Percentiles rank a stretch among this genome's conserved stretches.
Conservation (phyloP, 2,329 filamentous ascomycete species). For the Penicillium vulpinum region DNA sequence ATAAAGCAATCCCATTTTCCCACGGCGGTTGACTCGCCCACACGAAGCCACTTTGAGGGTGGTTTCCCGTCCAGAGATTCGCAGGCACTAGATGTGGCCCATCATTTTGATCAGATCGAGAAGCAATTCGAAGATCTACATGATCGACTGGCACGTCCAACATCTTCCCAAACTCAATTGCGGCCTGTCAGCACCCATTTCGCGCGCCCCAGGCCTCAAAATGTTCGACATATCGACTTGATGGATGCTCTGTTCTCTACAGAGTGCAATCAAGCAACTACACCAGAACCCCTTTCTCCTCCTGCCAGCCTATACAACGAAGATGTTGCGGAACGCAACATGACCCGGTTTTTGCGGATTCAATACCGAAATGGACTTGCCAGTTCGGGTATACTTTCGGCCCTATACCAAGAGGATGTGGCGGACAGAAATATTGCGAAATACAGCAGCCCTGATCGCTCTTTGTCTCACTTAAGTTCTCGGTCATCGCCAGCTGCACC, state of each 20-base stretch:
- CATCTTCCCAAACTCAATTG: constrained; percentile 28
- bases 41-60: constrained; percentile 11
- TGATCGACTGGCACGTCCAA: constrained; percentile 34
- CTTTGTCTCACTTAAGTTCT: constrained; percentile 23
- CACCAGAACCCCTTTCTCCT: constrained; percentile 26
- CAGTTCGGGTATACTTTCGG: constrained; percentile 36
- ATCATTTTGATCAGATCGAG: constrained; percentile 41
- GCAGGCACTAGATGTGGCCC: constrained; percentile 27
- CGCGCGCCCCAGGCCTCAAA: constrained; percentile 22
- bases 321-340: constrained; percentile 47
- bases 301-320: constrained; percentile 43
- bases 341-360: constrained; percentile 35
- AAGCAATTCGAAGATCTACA: constrained; percentile 43
- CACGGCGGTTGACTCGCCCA: constrained; percentile 9
- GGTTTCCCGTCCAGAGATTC: constrained; percentile 14
- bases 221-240: constrained; percentile 42
- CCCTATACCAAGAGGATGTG: constrained; percentile 45
- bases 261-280: constrained; percentile 31
- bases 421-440: constrained; percentile 42
- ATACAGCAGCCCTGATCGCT: constrained; percentile 22
- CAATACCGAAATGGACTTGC: constrained; percentile 27
- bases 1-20: constrained; percentile 10
- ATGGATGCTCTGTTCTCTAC: constrained; percentile 41
- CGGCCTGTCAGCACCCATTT: constrained; percentile 24
- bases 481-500: constrained; percentile 21